Percentiles rank a stretch among this genome's conserved stretches.
Evolutionary conservation across 2,329 filamentous ascomycete species (phyloP).

Genomic region (Phialophora chinensis): DNA sequence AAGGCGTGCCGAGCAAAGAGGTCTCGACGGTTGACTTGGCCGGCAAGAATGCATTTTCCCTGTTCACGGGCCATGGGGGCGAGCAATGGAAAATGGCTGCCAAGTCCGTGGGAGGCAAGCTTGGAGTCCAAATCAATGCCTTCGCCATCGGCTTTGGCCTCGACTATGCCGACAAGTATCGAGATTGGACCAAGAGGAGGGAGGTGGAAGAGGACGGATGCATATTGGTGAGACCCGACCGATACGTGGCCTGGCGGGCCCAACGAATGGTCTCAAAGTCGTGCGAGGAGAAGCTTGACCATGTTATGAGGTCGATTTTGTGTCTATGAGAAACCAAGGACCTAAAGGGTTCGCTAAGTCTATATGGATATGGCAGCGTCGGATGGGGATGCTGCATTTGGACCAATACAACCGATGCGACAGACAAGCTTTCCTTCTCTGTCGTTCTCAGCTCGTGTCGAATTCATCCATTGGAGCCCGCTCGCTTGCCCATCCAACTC

Average conservation of each 20-base stretch:
- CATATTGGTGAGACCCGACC: constrained; percentile 64
- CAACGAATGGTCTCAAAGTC: background rate
- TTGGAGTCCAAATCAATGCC: constrained; percentile 56
- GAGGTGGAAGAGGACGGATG: constrained; percentile 64
- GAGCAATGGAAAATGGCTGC: constrained; percentile 60
- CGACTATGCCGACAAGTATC: constrained; percentile 68
- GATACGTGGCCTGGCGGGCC: constrained; percentile 62
- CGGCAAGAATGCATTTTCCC: constrained; percentile 59
- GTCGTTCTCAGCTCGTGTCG: background rate
- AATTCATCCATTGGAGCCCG: background rate
- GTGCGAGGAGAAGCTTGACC: constrained; percentile 37
- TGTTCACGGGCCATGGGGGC: constrained; percentile 63
- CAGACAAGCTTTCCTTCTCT: constrained; percentile 7
- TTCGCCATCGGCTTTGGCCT: constrained; percentile 63
- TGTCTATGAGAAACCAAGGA: background rate
- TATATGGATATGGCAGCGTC: background rate
- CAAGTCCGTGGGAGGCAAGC: constrained; percentile 43
- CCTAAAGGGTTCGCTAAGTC: background rate
- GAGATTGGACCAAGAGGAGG: constrained; percentile 61
- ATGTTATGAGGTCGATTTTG: constrained; percentile 39
- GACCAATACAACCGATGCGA: background rate
- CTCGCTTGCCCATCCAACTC: background rate
- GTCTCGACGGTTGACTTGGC: constrained; percentile 67
- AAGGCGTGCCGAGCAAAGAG: constrained; percentile 50
- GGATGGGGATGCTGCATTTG: constrained; percentile 5